Base-by-base conservation (phyloP, 805 yeast species). In the Hanseniaspora taiwanica region DNA sequence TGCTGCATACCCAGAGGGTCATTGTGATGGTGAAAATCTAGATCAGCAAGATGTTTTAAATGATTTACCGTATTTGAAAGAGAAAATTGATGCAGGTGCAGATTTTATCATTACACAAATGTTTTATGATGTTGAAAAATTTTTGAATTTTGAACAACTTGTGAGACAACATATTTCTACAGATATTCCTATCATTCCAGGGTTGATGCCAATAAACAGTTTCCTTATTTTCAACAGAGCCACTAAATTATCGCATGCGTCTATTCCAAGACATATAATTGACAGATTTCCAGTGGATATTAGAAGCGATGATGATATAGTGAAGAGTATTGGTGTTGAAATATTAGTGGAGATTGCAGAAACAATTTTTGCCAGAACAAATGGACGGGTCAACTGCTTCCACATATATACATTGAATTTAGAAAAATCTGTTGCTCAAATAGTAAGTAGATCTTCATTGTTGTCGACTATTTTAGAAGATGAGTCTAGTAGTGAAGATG, bases 1-100 rank as follows among this genome's bases (percentile, higher is more conserved):
- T 13, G 98, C 98, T 2, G 96, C 93, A 1, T 89, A 89, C 58
- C 96, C 98, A 7, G 98, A 89, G 56, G 98, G 98, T 16, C 96
- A 89, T 60, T 86, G 84, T 27, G 95, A 87, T 49, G 89, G 93
- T 12, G 58, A 53, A 36, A 69, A 85, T 1, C 83, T 78, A 49
- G 68, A 63, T 36, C 60, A 74, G 7, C 95, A 86, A 56, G 72
- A 75, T 50, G 76, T 79, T 1, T 55, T 56, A 18, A 69, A 69
- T 36, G 98, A 89, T 58, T 53, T 89, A 36, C 89, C 91, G 6
- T 85, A 60, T 54, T 68, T 91, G 59, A 72, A 76, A 38, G 94
- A 84, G 48, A 91, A 91, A 58, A 71, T 89, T 19, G 71, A 77
- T 43, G 96, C 97, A 1, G 98, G 98, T 35, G 98, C 97, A 2